phyloP scores from a whole-genome alignment of 2,329 filamentous ascomycete genomes.

The Dothistroma septosporum region DNA sequence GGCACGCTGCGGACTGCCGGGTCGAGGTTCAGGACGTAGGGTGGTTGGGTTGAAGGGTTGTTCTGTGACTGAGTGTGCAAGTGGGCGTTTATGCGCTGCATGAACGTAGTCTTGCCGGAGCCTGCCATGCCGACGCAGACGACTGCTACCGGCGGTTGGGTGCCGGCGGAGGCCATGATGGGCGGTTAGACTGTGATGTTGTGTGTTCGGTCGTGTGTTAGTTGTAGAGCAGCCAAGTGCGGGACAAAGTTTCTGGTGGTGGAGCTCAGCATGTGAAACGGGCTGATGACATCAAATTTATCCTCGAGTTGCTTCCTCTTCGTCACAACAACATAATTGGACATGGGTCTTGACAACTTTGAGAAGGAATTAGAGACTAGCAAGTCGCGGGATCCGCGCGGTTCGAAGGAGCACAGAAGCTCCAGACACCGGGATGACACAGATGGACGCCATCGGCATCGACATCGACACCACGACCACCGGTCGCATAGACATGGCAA shows the following conservation, averaged over 20 bases:
- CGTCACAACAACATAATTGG: conserved; percentile 2
- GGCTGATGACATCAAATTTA: conserved; percentile 1
- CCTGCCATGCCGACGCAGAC: conserved; percentile 98
- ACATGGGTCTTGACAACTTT: conserved; percentile 66
- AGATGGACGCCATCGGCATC: conserved; percentile 25
- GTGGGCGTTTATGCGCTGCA: conserved; percentile 95
- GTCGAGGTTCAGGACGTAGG: conserved; percentile 96
- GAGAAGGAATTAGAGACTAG: conserved; percentile 70
- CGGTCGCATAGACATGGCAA: conserved; percentile 39
- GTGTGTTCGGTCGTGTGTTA: background rate
- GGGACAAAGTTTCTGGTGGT: conserved; percentile 8
- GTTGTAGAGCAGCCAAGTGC: background rate
- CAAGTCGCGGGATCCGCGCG: conserved; percentile 49
- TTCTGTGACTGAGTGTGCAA: conserved; percentile 58
- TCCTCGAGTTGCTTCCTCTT: background rate
- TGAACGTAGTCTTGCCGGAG: conserved; percentile 98
- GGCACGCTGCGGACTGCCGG: conserved; percentile 90
- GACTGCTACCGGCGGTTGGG: conserved; percentile 65
- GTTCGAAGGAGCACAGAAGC: conserved; percentile 52
- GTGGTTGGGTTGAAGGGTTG: conserved; percentile 61
- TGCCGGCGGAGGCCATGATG: conserved; percentile 12
- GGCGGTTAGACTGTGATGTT: background rate
- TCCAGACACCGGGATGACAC: conserved; percentile 46
- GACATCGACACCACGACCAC: conserved; percentile 42
- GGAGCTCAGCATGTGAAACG: conserved; percentile 10